Base-by-base conservation (phyloP, 257 asterid species). In the Nicotiana undulata region DNA sequence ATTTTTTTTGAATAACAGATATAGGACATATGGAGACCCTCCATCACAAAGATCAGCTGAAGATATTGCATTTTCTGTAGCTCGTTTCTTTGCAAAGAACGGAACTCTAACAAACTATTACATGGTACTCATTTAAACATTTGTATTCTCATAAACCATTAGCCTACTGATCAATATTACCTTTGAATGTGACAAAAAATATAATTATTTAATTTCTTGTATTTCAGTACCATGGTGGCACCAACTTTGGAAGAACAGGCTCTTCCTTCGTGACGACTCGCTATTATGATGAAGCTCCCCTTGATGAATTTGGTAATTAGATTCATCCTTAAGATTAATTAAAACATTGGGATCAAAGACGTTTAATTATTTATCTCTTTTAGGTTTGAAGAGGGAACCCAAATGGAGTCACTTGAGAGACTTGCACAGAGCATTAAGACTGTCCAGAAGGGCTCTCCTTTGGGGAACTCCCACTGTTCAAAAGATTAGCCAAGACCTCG, bases 251-350 rank as follows among this genome's bases (percentile, higher is more conserved):
- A 22, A 86, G 99, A 85, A 88, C 97, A 3, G 81, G 91, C 53
- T 95, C 99, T 22, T 92, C 98, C 6, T 95, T 95, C 59, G 99
- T 95, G 61, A 87, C 99, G 11, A 91, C 98, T 6, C 95, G 97
- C 15, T 95, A 95, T 84, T 95, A 95, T 17, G 99, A 95, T 13
- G 99, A 95, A 89, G 99, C 99, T 61, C 99, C 99, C 29, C 87
- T 95, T 0, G 99, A 95, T 81, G 98, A 94, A 90, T 95, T 15
- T 53, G 99, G 99, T 95, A 82, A 52, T 3, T 17, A 24, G 8
- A 32, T 31, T 26, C 26, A 18, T 52, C 11, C 5, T 59, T 59
- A 22, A 40, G 5, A n/a, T 37, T 58, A 60, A 37, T 53, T 32
- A 12, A 49, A 44, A 20, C 26, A 17, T 22, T 63, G 16, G 17